phyloP scores from a whole-genome alignment of 345 rosid species.

The Populus nigra region DNA sequence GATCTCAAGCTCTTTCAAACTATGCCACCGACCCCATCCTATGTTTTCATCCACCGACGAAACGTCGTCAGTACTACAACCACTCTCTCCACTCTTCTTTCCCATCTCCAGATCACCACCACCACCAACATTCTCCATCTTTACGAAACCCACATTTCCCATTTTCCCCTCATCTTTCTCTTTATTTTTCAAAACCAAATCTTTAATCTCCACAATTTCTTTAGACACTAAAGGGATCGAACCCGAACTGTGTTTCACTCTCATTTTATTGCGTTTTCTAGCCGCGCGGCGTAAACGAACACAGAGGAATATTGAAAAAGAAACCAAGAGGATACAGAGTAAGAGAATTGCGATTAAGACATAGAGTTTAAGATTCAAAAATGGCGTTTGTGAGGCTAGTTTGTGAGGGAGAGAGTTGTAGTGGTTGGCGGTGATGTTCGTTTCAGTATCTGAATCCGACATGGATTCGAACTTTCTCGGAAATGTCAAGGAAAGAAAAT shows the following conservation, averaged over 20 bases:
- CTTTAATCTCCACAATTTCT: constrained; percentile 66
- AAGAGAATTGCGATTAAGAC: constrained; percentile 50
- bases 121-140: constrained; percentile 19
- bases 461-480: constrained; percentile 27
- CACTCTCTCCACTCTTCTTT: constrained; percentile 35
- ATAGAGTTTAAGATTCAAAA: constrained; percentile 59
- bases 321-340: constrained; percentile 31
- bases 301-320: constrained; percentile 54
- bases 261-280: constrained; percentile 48
- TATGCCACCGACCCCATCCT: constrained; percentile 95
- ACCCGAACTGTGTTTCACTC: constrained; percentile 69
- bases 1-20: constrained; percentile 73
- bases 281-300: constrained; percentile 44
- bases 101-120: constrained; percentile 9
- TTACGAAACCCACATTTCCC: constrained; percentile 20
- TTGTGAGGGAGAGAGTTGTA: constrained; percentile 31
- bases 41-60: constrained; percentile 50
- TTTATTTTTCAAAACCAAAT: constrained; percentile 31
- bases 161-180: constrained; percentile 27
- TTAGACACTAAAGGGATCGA: constrained; percentile 67
- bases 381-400: constrained; percentile 37
- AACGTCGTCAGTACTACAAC: constrained; percentile 41
- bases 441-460: constrained; percentile 43
- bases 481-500: neutral
- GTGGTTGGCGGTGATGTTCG: constrained; percentile 4